Evolutionary conservation across 192 early-diverging fungal genomes (phyloP), one percentile per base, ranked within the genome.

Genomic region (Coemansia erecta): DNA sequence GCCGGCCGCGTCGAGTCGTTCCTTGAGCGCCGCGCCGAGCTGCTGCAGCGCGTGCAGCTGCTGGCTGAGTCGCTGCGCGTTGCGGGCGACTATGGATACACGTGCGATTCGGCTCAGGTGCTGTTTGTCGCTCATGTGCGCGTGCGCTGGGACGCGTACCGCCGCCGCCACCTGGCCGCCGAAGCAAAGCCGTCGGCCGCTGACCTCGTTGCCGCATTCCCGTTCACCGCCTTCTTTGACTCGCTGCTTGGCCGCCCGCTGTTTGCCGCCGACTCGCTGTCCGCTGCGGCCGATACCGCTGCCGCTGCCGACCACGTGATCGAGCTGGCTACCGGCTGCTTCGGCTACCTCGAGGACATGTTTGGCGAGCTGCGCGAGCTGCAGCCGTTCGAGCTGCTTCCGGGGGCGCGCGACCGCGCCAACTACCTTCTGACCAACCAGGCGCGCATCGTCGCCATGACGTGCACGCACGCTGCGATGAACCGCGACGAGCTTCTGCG

Each of bases 401-500:
- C 90, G 13, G 87, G 84, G 11, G 75, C 83, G 46, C 72, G 75
- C 46, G 94, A 97, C 45, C 84, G 95, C 23, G 83, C 90, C 24
- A 90, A 94, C 66, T 98, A 98, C 68, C 62, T 99, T 49, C 76
- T 99, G 48, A 89, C 94, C 10, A 97, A 93, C 56, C 94, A 98
- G 73, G 95, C 98, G 37, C 87, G 90, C 56, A 93, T 99, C 19
- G 89, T 98, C 54, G 96, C 94, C 21, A 91, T 99, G 90, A 99
- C 98, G 0, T 95, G 93, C 73, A 98, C 94, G 0, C 92, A 98
- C 64, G 94, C 94, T 12, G 92, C 96, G 6, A 82, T 99, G 40
- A 93, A 93, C 63, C 82, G 92, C 28, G 79, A 85, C 2, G 95
- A 98, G 68, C 75, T 99, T 8, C 81, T 89, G n/a, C 70, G 78